These are phyloP conservation scores for Hygrophorus russula DNA, from an alignment of 768 basidiomycete species.

Conservation along the genomic window DNA sequence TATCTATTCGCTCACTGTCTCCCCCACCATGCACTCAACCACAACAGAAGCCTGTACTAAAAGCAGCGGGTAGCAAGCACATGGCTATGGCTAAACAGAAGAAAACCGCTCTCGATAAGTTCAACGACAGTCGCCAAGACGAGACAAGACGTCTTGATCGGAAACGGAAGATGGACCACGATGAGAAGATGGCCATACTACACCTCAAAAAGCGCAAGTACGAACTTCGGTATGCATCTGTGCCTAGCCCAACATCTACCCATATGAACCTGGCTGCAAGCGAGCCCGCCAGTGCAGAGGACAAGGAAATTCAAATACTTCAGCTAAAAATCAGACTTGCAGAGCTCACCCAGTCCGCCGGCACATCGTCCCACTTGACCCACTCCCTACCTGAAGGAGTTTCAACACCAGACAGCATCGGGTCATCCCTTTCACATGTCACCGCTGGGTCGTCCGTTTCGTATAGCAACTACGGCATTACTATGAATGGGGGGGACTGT, in stretches of 20 bases:
- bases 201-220: background rate
- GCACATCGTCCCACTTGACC: background rate
- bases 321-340: background rate
- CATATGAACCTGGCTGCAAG: background rate
- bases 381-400: background rate
- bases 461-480: too few species aligned
- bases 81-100: background rate
- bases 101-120: background rate
- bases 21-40: background rate
- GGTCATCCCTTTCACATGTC: background rate
- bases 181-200: background rate
- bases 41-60: background rate
- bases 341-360: background rate
- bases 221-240: background rate
- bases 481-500: too few species aligned
- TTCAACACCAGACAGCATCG: background rate
- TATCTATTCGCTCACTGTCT: background rate
- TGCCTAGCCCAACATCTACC: background rate
- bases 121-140: slow-evolving; percentile 1
- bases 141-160: background rate
- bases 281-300: background rate
- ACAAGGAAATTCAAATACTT: background rate
- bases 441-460: too few species aligned
- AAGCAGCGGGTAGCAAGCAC: background rate
- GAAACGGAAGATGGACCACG: background rate